Percentiles rank a stretch among this genome's conserved stretches.
phyloP scores from a whole-genome alignment of 305 asterid genomes.

The Solanum chacoense region DNA sequence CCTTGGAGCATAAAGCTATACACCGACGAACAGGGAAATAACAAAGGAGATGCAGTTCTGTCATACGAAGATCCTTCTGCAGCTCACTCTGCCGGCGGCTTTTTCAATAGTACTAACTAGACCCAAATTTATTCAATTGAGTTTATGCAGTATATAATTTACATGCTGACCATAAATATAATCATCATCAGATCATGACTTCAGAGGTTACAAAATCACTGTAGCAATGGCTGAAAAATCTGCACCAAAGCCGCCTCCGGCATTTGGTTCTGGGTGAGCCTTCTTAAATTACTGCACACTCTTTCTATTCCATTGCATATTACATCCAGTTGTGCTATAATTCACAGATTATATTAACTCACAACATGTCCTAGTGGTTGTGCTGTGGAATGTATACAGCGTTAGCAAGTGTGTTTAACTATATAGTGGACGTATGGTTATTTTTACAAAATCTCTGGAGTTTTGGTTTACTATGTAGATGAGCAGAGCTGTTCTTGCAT shows the following conservation, averaged over 20 bases:
- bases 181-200: slow-evolving; percentile 49
- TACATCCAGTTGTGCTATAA: neutral
- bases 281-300: neutral
- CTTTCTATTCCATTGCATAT: neutral
- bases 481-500: neutral
- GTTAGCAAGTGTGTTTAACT: neutral
- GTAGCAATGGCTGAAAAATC: slow-evolving; percentile 98
- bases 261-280: slow-evolving; percentile 75
- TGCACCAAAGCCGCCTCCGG: slow-evolving; percentile 70
- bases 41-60: slow-evolving; percentile 94
- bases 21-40: slow-evolving; percentile 90
- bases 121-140: neutral
- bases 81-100: slow-evolving; percentile 97
- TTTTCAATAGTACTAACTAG: slow-evolving; percentile 61
- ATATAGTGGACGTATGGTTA: neutral
- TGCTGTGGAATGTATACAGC: neutral
- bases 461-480: neutral
- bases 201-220: slow-evolving; percentile 76
- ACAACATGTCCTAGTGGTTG: neutral
- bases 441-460: neutral
- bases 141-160: neutral
- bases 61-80: slow-evolving; percentile 99
- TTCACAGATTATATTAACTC: neutral
- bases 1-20: slow-evolving; percentile 97
- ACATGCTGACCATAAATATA: neutral